Conservation (phyloP, 1,139 yeast species). For the Chernovozyma sophiae-reginae region DNA sequence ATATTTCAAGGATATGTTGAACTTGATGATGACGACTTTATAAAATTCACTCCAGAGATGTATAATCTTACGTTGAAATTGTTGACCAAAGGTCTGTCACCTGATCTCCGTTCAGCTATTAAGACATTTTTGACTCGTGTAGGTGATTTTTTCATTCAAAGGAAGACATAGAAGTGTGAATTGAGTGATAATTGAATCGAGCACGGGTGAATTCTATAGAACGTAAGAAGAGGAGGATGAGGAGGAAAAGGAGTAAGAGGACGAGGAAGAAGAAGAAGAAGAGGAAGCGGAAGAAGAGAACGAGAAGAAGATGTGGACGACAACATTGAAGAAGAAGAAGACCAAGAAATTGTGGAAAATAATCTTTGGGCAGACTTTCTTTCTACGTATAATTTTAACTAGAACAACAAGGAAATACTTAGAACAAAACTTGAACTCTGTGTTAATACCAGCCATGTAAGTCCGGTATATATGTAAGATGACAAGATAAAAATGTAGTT, state of each 20-base stretch:
- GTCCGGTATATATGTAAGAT: no score
- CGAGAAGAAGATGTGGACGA: no score
- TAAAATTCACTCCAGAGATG: constrained; percentile 56
- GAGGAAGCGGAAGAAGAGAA: no score
- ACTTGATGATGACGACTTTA: constrained; percentile 73
- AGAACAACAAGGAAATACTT: not conserved
- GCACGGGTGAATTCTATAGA: no score
- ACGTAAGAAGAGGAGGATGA: no score
- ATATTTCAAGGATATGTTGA: constrained; percentile 78
- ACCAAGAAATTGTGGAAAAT: not conserved
- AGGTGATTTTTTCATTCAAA: constrained; percentile 54
- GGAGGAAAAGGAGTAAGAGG: no score
- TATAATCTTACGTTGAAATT: constrained; percentile 65
- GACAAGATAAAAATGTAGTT: not conserved
- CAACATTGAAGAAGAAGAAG: constrained; percentile 1
- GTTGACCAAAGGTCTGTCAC: constrained; percentile 63
- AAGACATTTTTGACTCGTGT: constrained; percentile 64
- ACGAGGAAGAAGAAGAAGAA: no score
- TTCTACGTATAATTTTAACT: no score
- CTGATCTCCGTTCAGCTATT: constrained; percentile 66
- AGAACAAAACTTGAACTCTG: not conserved
- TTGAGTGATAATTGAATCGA: not conserved
- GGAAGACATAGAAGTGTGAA: constrained; percentile 4
- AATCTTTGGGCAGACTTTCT: no score
- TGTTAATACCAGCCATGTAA: not conserved